phyloP scores from a whole-genome alignment of 306 rosid species.

The Quercus berberidifolia region DNA sequence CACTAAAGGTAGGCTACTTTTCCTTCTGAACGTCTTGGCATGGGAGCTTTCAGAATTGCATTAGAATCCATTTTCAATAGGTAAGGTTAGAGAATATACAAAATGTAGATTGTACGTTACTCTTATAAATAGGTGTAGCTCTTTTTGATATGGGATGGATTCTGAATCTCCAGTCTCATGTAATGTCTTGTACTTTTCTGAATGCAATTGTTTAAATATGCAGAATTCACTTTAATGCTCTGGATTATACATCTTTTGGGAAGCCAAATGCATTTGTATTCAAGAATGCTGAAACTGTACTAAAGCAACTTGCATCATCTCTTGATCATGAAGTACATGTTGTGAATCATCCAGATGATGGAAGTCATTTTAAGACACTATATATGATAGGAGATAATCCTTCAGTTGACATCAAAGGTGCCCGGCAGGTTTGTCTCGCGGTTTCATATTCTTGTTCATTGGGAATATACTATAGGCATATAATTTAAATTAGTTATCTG shows the following conservation, averaged over 20 bases:
- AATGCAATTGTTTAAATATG: conserved; percentile 13
- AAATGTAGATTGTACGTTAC: neutral
- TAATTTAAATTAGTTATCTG: conserved; percentile 10
- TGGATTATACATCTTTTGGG: conserved; percentile 70
- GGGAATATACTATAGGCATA: neutral
- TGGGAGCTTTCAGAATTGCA: conserved; percentile 98
- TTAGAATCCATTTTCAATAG: conserved; percentile 78
- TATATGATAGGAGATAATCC: conserved; percentile 98
- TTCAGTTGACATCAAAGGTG: conserved; percentile 79
- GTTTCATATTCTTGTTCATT: conserved; percentile 5
- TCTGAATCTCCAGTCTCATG: neutral
- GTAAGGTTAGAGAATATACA: conserved; percentile 39
- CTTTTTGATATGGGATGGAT: neutral
- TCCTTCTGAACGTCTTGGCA: conserved; percentile 89
- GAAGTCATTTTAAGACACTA: conserved; percentile 47
- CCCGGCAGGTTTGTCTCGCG: conserved; percentile 53
- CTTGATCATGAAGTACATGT: conserved; percentile 14
- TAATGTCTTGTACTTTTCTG: neutral
- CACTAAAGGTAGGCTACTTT: conserved; percentile 74
- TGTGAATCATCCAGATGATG: conserved; percentile 25
- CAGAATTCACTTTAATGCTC: conserved; percentile 60
- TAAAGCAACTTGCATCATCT: conserved; percentile 41
- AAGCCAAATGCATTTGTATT: conserved; percentile 85
- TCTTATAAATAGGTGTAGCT: neutral
- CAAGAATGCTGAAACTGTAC: conserved; percentile 71